Evolutionary conservation across 2,329 filamentous ascomycete genomes (phyloP), one percentile per base, ranked within the genome.

Genomic region (Penicillium sclerotiorum): DNA sequence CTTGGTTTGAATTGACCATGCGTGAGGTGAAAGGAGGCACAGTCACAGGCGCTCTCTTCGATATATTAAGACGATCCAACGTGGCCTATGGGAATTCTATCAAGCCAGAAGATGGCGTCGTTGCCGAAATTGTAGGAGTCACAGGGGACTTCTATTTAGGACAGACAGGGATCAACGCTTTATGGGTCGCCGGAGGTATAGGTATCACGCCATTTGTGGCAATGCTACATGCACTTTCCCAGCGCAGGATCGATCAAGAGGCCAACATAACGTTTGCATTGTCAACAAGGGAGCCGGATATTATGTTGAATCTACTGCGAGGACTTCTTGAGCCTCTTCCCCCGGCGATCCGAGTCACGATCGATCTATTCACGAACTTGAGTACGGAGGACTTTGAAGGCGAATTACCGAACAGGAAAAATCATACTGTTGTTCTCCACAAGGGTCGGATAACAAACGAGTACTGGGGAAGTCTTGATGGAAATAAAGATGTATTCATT

Each of bases 171-270:
- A 7, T 48, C 20, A 41, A 54, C 20, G 36, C 42, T 12, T 21
- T 57, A 11, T 59, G 52, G 49, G 28, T 53, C 9, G 67, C 67
- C 12, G 67, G 67, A 2, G 67, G 67, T 7, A 62, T 70, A 15
- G 67, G 67, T 2, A 55, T 69, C 8, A 70, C 66, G 22, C 67
- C 67, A 5, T 55, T 70, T 27, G 57, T 70, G 21, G 57, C 62
- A 30, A 70, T 70, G 61, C 32, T 61, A 4, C 42, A 15, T 23
- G 53, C 53, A 22, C 44, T 61, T 9, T 25, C n/a, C n/a, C n/a
- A 18, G 22, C 42, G 13, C 46, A 47, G 13, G 35, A 23, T 5
- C 13, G 17, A 11, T 5, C 25, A n/a, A 18, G 4, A 33, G 7
- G 35, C 15, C 7, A 45, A 50, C 17, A 42, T 53, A 3, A 32